Evolutionary conservation across 306 rosid genomes (phyloP).

Genomic region (Cucurbita ficifolia): DNA sequence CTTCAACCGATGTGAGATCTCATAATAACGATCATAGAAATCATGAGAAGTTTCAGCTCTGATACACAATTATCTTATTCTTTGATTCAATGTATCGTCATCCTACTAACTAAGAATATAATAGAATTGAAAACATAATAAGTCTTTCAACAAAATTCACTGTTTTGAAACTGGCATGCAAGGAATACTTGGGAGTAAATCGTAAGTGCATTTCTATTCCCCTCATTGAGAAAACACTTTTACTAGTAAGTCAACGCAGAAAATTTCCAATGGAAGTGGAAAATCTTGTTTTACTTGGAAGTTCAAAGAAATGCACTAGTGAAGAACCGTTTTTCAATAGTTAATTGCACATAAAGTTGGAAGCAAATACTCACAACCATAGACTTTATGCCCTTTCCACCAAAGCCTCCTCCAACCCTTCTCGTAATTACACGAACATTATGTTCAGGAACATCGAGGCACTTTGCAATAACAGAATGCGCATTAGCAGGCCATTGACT

Average conservation of each 20-base stretch:
- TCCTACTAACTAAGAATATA: not conserved
- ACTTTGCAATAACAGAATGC: slow-evolving; percentile 46
- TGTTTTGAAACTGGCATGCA: not conserved
- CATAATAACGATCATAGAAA: not conserved
- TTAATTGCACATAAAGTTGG: not conserved
- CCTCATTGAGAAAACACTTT: not conserved
- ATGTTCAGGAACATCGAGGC: slow-evolving; percentile 67
- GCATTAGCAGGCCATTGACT: slow-evolving; percentile 44
- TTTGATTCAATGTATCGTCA: not conserved
- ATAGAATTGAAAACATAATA: not conserved
- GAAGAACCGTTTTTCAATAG: not conserved
- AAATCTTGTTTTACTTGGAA: not conserved
- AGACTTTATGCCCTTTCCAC: slow-evolving; percentile 59
- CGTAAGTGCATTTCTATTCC: not conserved
- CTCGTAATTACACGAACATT: slow-evolving; percentile 76
- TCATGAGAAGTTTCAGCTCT: not conserved
- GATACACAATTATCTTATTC: too few relatives aligned
- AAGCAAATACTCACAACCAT: slow-evolving; percentile 46
- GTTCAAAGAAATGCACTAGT: not conserved
- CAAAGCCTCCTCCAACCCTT: slow-evolving; percentile 94
- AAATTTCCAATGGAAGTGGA: not conserved
- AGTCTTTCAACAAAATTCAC: too few relatives aligned
- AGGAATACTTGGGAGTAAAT: not conserved
- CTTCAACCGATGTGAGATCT: too few relatives aligned
- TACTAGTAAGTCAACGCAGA: not conserved